These are phyloP conservation scores for Sphenostylis stenocarpa DNA, from an alignment of 306 rosid genomes.

Conservation along the genomic window DNA sequence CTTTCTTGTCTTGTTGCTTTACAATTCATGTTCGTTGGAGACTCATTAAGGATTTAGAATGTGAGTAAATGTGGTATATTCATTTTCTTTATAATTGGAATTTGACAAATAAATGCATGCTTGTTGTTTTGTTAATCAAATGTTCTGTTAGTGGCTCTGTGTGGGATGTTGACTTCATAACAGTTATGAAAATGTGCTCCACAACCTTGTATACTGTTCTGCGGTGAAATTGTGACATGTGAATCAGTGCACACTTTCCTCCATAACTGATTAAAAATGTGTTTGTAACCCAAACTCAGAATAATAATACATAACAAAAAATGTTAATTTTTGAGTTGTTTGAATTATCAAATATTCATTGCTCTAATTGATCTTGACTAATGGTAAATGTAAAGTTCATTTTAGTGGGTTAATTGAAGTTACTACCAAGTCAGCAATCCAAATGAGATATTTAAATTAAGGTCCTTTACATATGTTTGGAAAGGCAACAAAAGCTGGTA, in stretches of 20 bases:
- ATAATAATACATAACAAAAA: too few relatives aligned
- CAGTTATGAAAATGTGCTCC: not conserved
- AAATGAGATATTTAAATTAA: not conserved
- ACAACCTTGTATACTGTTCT: not conserved
- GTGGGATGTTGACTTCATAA: constrained; percentile 10
- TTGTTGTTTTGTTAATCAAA: constrained; percentile 20
- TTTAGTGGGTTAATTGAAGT: not conserved
- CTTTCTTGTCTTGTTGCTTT: not conserved
- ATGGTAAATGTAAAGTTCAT: too few relatives aligned
- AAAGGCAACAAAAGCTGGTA: not conserved
- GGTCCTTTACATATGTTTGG: not conserved
- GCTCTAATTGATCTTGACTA: too few relatives aligned
- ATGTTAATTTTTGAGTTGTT: too few relatives aligned
- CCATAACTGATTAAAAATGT: too few relatives aligned
- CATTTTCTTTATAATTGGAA: constrained; percentile 7
- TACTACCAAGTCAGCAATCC: not conserved
- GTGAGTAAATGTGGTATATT: not conserved
- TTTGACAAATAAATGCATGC: not conserved
- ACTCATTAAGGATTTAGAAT: constrained; percentile 7
- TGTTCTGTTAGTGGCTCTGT: not conserved
- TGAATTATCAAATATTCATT: too few relatives aligned
- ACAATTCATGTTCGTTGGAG: constrained; percentile 1
- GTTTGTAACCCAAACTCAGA: too few relatives aligned
- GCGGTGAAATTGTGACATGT: not conserved
- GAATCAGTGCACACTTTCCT: not conserved